These are phyloP conservation scores for Penicillium turbatum DNA, from an alignment of 495 filamentous ascomycete genomes.

Conservation along the genomic window DNA sequence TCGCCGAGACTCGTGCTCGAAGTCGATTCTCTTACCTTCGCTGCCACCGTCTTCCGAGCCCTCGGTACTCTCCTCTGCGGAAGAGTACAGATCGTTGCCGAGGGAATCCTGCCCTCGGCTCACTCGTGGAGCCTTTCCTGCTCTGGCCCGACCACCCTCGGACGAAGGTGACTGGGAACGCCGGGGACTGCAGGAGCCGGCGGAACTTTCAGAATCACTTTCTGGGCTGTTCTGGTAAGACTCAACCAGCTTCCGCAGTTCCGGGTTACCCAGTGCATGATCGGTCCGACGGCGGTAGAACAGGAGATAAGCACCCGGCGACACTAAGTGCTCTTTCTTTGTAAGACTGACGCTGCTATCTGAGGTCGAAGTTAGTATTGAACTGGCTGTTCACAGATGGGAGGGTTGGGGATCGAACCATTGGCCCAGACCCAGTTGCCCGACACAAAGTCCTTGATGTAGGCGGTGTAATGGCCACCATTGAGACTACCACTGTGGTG, in stretches of 20 bases:
- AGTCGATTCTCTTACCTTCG: constrained; percentile 34
- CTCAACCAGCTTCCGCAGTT: constrained; percentile 63
- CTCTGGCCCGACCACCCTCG: constrained; percentile 77
- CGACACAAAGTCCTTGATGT: constrained; percentile 84
- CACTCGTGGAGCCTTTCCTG: constrained; percentile 65
- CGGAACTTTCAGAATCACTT: constrained; percentile 38
- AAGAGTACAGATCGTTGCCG: constrained; percentile 23
- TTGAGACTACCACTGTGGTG: constrained; percentile 90
- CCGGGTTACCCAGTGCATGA: constrained; percentile 69
- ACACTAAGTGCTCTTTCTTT: constrained; percentile 53
- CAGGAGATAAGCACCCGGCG: constrained; percentile 77
- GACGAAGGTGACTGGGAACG: constrained; percentile 54
- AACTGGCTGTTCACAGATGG: neutral
- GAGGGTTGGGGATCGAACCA: constrained; percentile 49
- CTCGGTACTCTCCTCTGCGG: constrained; percentile 3
- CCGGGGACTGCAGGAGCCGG: constrained; percentile 40
- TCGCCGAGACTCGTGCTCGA: constrained; percentile 18
- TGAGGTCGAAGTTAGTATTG: constrained; percentile 32
- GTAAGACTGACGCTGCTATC: constrained; percentile 62
- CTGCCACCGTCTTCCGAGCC: neutral
- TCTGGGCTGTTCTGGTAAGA: constrained; percentile 39
- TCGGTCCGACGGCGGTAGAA: constrained; percentile 89
- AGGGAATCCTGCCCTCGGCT: constrained; percentile 41
- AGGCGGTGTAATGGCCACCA: constrained; percentile 94
- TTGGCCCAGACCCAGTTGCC: constrained; percentile 90